Evolutionary conservation across 192 early-diverging fungal species (phyloP), one percentile per base, ranked within the genome.

Genomic region (Coemansia sp.): DNA sequence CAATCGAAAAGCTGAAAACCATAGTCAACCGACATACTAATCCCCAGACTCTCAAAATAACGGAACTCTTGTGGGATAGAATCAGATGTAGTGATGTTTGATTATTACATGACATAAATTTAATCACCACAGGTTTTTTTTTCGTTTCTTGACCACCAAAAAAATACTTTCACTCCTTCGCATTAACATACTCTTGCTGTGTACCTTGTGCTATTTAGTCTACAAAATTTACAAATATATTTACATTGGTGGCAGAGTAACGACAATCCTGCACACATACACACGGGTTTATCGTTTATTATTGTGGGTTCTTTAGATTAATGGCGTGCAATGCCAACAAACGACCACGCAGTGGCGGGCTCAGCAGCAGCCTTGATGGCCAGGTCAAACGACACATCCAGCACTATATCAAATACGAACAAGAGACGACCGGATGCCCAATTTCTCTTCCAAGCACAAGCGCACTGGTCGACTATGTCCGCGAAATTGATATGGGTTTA

Each of bases 281-380:
- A 37, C 35, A 7, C 35, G 7, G 7, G 8, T 10, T 37, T 37
- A 7, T 37, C 35, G 4, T 37, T 37, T 37, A 56, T 35, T 25
- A 61, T n/a, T n/a, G n/a, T n/a, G n/a, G n/a, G n/a, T n/a, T n/a
- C n/a, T n/a, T n/a, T n/a, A n/a, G n/a, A n/a, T n/a, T n/a, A n/a
- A 79, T 79, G 77, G 71, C 37, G 7, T 61, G 71, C 30, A 20
- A 30, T 26, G 12, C 63, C n/a, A 73, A 64, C 57, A 79, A 79
- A 42, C 33, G 68, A 49, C 77, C 67, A 29, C 71, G 77, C 12
- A 30, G 56, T 0, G 65, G 68, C 26, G 68, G 68, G 16, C 59
- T 73, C 30, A 9, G 55, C 13, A 52, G 56, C n/a, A 67, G 72
- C 40, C 59, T 79, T 26, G 77, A 79, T 48, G 64, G 68, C 43